Conservation (phyloP, 805 yeast species). For the Wickerhamomyces strasburgensis region DNA sequence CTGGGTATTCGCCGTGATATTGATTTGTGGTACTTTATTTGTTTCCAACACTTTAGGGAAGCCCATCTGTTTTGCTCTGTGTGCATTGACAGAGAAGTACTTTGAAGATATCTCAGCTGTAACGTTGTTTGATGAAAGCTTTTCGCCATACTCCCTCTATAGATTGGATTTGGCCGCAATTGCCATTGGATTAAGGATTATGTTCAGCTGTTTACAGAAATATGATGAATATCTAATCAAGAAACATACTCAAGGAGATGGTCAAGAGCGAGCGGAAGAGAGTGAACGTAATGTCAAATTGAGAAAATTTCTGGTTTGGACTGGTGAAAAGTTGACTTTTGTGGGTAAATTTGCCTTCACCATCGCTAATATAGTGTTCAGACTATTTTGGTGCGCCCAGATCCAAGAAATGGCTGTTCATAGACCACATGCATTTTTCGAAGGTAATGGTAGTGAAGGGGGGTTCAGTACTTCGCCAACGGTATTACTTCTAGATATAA, state of each 20-base stretch:
- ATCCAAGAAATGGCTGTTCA: too few species aligned
- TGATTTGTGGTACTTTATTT: constrained; percentile 23
- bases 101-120: too few species aligned
- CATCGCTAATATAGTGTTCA: too few species aligned
- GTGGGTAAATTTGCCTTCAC: too few species aligned
- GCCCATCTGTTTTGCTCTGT: constrained; percentile 10
- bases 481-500: too few species aligned
- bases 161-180: constrained; percentile 11
- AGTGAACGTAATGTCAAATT: too few species aligned
- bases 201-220: constrained; percentile 8
- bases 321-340: not conserved
- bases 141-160: not conserved
- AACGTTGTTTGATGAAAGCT: too few species aligned
- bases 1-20: constrained; percentile 41
- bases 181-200: constrained; percentile 20
- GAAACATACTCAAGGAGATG: constrained; percentile 16
- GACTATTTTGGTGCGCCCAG: too few species aligned
- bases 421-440: too few species aligned
- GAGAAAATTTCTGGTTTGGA: too few species aligned
- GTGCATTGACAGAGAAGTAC: not conserved
- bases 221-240: constrained; percentile 20
- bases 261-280: constrained; percentile 11
- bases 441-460: too few species aligned
- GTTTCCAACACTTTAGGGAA: constrained; percentile 26
- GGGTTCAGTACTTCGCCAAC: too few species aligned